Conservation (phyloP, 176 grass and related monocot genomes). For the Cymbopogon citratus region DNA sequence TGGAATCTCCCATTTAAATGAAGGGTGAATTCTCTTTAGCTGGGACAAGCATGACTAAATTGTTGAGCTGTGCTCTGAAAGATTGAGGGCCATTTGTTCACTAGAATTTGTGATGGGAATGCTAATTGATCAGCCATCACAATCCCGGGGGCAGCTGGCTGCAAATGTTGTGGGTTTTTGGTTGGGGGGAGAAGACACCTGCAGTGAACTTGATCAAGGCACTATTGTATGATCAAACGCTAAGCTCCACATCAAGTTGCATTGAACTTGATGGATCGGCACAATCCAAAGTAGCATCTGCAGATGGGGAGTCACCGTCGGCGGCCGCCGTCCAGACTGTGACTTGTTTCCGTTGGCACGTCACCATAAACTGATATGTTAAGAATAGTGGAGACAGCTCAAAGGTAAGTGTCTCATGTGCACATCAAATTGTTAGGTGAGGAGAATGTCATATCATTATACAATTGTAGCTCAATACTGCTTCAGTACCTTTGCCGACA, state of each 20-base stretch:
- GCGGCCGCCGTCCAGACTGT: conserved; percentile 19
- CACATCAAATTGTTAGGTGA: conserved; percentile 13
- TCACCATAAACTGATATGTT: conserved; percentile 31
- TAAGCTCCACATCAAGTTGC: background rate
- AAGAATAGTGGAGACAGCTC: conserved; percentile 26
- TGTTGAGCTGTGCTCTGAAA: background rate
- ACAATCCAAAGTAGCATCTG: background rate
- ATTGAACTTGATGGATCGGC: background rate
- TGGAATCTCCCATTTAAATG: background rate
- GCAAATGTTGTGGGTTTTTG: background rate
- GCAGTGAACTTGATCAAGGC: background rate
- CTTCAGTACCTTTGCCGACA: background rate
- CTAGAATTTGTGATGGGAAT: too few species aligned
- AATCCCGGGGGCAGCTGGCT: background rate
- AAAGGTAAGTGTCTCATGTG: conserved; percentile 2
- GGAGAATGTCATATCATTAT: background rate
- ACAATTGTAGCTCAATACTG: background rate
- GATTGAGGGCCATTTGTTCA: background rate
- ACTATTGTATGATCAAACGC: background rate
- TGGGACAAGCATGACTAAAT: background rate
- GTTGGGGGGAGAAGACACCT: background rate
- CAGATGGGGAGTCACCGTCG: conserved; percentile 27
- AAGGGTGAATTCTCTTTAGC: background rate
- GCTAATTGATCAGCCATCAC: background rate
- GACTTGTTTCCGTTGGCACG: background rate